Conservation (phyloP, 106 monocot genomes). For the Dendrobium officinale region DNA sequence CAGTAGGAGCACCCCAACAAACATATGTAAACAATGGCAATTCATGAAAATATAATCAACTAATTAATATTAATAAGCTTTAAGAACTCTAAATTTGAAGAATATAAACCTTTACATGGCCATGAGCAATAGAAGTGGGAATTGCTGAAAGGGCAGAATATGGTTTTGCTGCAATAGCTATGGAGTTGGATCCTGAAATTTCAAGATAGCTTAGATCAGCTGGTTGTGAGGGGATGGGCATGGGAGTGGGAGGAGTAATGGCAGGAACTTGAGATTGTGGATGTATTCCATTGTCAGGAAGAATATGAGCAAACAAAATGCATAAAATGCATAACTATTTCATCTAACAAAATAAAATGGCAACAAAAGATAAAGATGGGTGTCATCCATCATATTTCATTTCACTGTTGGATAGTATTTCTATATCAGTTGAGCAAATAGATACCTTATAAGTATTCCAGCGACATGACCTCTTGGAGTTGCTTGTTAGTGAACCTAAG, state of each 20-base stretch:
- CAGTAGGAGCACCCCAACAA: no score
- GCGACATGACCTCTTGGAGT: slow-evolving; percentile 89
- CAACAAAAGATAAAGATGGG: slow-evolving; percentile 78
- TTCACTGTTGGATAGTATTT: slow-evolving; percentile 69
- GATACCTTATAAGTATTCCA: slow-evolving; percentile 84
- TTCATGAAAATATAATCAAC: no score
- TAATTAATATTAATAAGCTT: neutral
- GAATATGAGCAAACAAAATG: neutral
- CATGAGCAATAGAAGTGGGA: slow-evolving; percentile 81
- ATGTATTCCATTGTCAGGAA: neutral
- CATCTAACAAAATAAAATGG: neutral
- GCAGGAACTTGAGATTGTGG: slow-evolving; percentile 14
- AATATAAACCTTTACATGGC: slow-evolving; percentile 41
- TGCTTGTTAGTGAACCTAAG: slow-evolving; percentile 89
- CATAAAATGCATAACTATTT: neutral
- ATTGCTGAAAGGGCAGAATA: slow-evolving; percentile 23
- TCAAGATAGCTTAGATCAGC: slow-evolving; percentile 88
- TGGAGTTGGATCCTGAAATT: slow-evolving; percentile 24
- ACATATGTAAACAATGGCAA: no score
- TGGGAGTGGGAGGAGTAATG: slow-evolving; percentile 26
- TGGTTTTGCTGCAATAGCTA: neutral
- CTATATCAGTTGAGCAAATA: slow-evolving; percentile 81
- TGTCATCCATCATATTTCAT: slow-evolving; percentile 68
- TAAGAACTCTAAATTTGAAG: neutral
- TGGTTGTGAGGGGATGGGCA: slow-evolving; percentile 42